Base-by-base conservation (phyloP, 352 stramenopile genomes). In the Phytopythium montanum region DNA sequence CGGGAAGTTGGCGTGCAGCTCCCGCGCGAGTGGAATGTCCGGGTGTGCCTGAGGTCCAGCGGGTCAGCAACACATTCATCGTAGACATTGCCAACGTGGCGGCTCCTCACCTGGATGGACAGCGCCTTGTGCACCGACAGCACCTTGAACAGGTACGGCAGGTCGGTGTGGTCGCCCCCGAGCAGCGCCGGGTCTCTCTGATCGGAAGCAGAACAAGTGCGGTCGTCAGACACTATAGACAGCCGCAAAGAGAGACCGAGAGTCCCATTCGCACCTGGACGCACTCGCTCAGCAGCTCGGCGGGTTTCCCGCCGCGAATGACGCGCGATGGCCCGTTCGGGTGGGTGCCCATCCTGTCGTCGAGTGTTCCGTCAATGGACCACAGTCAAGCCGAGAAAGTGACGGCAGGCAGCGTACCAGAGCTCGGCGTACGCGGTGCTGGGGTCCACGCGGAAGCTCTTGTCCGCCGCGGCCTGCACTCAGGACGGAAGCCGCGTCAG, bases 141-240 rank as follows among this genome's bases (percentile, higher is more conserved):
- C 31, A 99, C 94, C 70, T 99, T 99, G 74, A 99, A 99, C 44
- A 99, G 76, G 72, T 98, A 99, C 1, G 97, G 96, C 29, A 99
- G 69, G 38, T 98, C 93, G 9, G 75, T 72, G 0, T 73, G 69
- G 9, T 70, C 65, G 9, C 63, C 53, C 19, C 72, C 74, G 14
- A 78, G 63, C 12, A 64, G 67, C 25, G 72, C 65, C n/a, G 73
- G 71, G 54, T 92, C 63, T 12, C 41, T 61, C 59, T 78, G 29
- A 62, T 62, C 57, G 59, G 79, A 33, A 16, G 51, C 36, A 42
- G 12, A 16, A 12, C 2, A 16, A 42, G 21, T 33, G 33, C 14
- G 5, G 36, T 0, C 31, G 36, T 46, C 18, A 56, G 51, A 21
- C 28, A 41, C 49, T 31, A 6, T 7, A 21, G 10, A 34, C 18